Percentiles rank a stretch among this genome's conserved stretches.
Evolutionary conservation across 148 eudicot genomes (phyloP).

Genomic region (Diospyros kaki): DNA sequence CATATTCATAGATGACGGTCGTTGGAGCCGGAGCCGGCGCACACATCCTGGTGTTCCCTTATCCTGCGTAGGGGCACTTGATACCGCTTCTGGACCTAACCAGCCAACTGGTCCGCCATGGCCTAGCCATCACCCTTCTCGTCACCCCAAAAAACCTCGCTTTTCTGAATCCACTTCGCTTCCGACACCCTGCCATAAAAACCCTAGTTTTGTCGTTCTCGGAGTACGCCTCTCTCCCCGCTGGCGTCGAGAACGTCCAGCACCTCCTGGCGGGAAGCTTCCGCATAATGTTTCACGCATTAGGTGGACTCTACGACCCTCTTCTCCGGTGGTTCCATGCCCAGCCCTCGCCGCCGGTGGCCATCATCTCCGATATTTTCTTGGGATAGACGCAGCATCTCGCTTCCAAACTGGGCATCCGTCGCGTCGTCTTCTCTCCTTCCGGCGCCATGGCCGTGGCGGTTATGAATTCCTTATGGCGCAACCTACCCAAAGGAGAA

Average conservation of each 20-base stretch:
- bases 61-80: constrained; percentile 16
- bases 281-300: constrained; percentile 16
- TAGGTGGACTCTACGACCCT: constrained; percentile 8
- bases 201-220: constrained; percentile 31
- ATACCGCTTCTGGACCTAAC: constrained; percentile 15
- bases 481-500: constrained; percentile 14
- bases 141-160: constrained; percentile 37
- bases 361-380: constrained; percentile 9
- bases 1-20: background rate
- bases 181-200: constrained; percentile 27
- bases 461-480: constrained; percentile 25
- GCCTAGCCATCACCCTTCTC: constrained; percentile 33
- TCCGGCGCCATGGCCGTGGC: constrained; percentile 30
- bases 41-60: constrained; percentile 14
- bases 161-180: constrained; percentile 24
- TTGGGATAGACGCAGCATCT: constrained; percentile 1
- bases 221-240: constrained; percentile 21
- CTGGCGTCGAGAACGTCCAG: constrained; percentile 27
- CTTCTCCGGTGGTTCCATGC: background rate
- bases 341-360: constrained; percentile 8
- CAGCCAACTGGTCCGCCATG: constrained; percentile 21
- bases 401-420: background rate
- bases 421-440: constrained; percentile 25
- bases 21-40: background rate
- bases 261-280: constrained; percentile 21